Evolutionary conservation across 768 basidiomycete genomes (phyloP).

Genomic region (Amanita thiersii): DNA sequence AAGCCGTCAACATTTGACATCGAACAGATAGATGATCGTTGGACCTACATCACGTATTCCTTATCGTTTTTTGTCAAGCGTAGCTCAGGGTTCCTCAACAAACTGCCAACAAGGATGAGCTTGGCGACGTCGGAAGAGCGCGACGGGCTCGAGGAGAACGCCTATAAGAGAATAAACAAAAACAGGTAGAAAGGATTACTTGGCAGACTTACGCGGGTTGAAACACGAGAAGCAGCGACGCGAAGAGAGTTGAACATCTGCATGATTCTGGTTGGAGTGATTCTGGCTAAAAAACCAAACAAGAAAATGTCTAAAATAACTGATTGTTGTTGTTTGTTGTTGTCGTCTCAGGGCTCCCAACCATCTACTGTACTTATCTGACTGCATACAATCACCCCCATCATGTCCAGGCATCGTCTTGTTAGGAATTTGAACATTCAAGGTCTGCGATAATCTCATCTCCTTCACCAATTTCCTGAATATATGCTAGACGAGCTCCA

Average conservation of each 20-base stretch:
- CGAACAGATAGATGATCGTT: neutral
- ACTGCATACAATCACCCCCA: conserved; percentile 10
- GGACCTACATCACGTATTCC: conserved; percentile 67
- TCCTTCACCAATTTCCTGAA: conserved; percentile 3
- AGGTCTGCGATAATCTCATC: conserved; percentile 29
- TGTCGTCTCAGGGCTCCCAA: conserved; percentile 6
- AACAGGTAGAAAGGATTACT: conserved; percentile 4
- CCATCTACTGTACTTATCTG: conserved; percentile 8
- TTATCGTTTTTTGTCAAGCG: conserved; percentile 64
- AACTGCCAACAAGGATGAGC: conserved; percentile 67
- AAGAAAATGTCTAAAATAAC: conserved; percentile 4
- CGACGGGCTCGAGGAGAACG: conserved; percentile 54
- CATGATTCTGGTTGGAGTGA: neutral
- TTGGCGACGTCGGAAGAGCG: conserved; percentile 62
- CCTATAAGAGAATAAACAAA: conserved; percentile 24
- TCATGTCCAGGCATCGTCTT: conserved; percentile 90
- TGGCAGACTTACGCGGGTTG: conserved; percentile 37
- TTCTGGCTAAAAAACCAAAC: neutral
- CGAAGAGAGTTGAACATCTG: conserved; percentile 50
- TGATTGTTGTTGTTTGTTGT: conserved; percentile 4
- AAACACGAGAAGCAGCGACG: conserved; percentile 28
- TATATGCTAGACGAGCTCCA: conserved; percentile 72
- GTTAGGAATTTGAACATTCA: conserved; percentile 80
- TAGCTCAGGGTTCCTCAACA: conserved; percentile 65
- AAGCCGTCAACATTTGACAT: neutral